Evolutionary conservation across 2,329 filamentous ascomycete genomes (phyloP).

Genomic region (Magnaporthales sp.): DNA sequence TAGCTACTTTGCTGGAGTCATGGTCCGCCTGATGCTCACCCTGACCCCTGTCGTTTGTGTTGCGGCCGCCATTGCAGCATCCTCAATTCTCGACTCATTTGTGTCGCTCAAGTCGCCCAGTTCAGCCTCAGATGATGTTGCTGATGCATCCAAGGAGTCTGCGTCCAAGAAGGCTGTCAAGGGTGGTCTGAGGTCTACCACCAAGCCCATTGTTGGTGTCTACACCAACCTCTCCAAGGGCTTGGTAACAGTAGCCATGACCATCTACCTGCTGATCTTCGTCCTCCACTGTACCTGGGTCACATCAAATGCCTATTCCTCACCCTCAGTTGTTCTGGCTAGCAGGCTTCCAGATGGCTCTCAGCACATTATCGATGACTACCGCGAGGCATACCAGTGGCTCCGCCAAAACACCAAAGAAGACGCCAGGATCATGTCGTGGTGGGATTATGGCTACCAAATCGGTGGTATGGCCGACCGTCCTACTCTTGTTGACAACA

Average conservation of each 20-base stretch:
- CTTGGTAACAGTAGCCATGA: constrained; percentile 63
- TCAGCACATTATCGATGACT: constrained; percentile 98
- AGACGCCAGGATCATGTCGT: constrained; percentile 98
- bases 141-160: constrained; percentile 40
- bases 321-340: constrained; percentile 90
- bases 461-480: constrained; percentile 99
- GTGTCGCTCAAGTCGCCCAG: constrained; percentile 57
- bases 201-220: constrained; percentile 71
- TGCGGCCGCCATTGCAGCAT: constrained; percentile 80
- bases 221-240: constrained; percentile 74
- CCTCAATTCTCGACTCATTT: constrained; percentile 82
- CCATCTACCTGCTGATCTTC: constrained; percentile 81
- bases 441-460: constrained; percentile 99
- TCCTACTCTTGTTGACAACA: constrained; percentile 96
- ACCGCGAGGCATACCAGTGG: constrained; percentile 99
- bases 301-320: constrained; percentile 97
- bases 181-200: constrained; percentile 58
- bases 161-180: constrained; percentile 45
- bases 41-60: constrained; percentile 95
- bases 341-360: constrained; percentile 88
- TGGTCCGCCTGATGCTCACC: constrained; percentile 98
- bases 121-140: constrained; percentile 33
- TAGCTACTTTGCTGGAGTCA: constrained; percentile 97
- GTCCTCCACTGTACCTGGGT: constrained; percentile 99
- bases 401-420: constrained; percentile 92